Conservation (phyloP, 805 yeast genomes). For the Yamadazyma olivae region DNA sequence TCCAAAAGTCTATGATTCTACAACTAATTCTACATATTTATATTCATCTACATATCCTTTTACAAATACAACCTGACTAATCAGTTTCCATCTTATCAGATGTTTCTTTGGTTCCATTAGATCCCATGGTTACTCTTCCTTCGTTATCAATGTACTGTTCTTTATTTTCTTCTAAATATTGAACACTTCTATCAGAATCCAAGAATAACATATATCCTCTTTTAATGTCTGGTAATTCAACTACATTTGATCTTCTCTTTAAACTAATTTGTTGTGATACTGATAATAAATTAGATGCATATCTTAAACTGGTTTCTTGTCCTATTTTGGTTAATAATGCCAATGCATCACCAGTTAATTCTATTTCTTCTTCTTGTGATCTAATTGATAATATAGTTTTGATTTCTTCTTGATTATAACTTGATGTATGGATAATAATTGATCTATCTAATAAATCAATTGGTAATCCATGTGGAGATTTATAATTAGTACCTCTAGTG, state of each 20-base stretch:
- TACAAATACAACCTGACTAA: slow-evolving; percentile 2
- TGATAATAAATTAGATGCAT: slow-evolving; percentile 86
- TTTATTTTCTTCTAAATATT: slow-evolving; percentile 69
- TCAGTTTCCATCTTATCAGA: slow-evolving; percentile 40
- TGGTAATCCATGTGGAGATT: slow-evolving; percentile 97
- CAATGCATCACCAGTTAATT: slow-evolving; percentile 75
- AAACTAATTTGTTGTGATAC: slow-evolving; percentile 85
- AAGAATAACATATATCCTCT: slow-evolving; percentile 83
- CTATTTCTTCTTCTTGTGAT: slow-evolving; percentile 92
- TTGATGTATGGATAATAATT: slow-evolving; percentile 82
- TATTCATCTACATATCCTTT: background rate
- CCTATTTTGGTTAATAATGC: slow-evolving; percentile 88
- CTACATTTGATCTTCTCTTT: slow-evolving; percentile 69
- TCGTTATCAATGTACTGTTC: slow-evolving; percentile 73
- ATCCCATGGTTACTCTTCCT: slow-evolving; percentile 64
- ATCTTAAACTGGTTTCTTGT: slow-evolving; percentile 84
- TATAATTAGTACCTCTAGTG: slow-evolving; percentile 90
- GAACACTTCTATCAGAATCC: slow-evolving; percentile 87
- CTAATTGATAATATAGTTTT: slow-evolving; percentile 83
- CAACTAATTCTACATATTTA: no score
- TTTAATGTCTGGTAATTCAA: slow-evolving; percentile 80
- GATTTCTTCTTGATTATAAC: slow-evolving; percentile 79
- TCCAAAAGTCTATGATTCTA: no score
- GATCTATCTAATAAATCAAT: slow-evolving; percentile 91
- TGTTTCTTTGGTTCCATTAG: slow-evolving; percentile 7